Evolutionary conservation across 768 basidiomycete species (phyloP).

Genomic region (Cystofilobasidium capitatum): DNA sequence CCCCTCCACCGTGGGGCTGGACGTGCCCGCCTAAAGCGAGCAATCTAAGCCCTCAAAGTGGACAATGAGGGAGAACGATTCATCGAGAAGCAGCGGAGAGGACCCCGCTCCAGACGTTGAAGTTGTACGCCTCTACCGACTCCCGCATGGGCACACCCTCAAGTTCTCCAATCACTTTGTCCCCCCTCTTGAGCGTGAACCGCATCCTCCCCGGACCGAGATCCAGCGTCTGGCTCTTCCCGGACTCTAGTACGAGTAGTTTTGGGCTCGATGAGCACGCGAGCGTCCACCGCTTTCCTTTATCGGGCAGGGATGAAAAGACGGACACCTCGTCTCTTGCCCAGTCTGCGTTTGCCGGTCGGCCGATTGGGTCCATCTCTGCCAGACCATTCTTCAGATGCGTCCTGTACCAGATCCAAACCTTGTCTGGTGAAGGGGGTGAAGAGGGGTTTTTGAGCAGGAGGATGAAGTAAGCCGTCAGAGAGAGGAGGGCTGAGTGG

Average conservation of each 20-base stretch:
- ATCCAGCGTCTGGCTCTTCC: too few species aligned
- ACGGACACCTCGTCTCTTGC: neutral
- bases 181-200: neutral
- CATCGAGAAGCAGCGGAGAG: neutral
- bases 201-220: too few species aligned
- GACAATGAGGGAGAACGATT: too few species aligned
- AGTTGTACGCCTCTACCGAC: neutral
- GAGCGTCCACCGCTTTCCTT: too few species aligned
- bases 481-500: constrained; percentile 34
- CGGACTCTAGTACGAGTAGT: too few species aligned
- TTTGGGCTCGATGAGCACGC: too few species aligned
- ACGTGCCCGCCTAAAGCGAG: constrained; percentile 49
- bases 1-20: constrained; percentile 41
- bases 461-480: constrained; percentile 33
- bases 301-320: neutral
- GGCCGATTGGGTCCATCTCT: neutral
- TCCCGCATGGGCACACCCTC: neutral
- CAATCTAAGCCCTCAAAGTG: too few species aligned
- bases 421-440: neutral
- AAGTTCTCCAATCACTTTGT: neutral
- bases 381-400: neutral
- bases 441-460: constrained; percentile 28
- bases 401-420: neutral
- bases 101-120: neutral
- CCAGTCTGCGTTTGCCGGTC: neutral